Conservation (phyloP, 2,329 filamentous ascomycete species). For the Tolypocladium tundrense region DNA sequence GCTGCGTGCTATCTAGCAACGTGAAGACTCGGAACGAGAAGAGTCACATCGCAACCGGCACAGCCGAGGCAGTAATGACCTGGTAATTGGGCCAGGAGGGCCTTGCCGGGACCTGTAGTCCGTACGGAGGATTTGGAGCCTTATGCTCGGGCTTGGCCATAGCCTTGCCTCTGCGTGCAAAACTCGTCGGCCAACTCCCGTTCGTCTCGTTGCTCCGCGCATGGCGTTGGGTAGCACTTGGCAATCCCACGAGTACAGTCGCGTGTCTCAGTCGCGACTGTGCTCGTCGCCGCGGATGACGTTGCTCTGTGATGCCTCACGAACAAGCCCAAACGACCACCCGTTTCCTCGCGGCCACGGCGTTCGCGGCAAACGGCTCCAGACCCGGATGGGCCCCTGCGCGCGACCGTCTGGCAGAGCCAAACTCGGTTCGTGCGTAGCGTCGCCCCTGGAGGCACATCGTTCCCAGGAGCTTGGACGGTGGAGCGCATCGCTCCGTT, state of each 20-base stretch:
- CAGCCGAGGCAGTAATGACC: not conserved
- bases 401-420: not conserved
- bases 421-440: not conserved
- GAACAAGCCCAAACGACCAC: not conserved
- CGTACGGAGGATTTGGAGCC: not conserved
- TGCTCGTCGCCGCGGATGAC: not conserved
- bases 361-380: not conserved
- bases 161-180: not conserved
- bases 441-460: not conserved
- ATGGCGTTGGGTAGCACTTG: not conserved
- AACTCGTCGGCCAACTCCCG: not conserved
- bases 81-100: too few relatives aligned
- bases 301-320: not conserved
- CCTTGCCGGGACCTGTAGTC: not conserved
- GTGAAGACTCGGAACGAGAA: not conserved
- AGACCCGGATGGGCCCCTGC: not conserved
- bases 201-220: not conserved
- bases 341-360: not conserved
- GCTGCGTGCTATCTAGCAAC: not conserved
- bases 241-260: too few relatives aligned
- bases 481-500: not conserved
- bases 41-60: not conserved
- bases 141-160: not conserved
- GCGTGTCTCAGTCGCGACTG: not conserved
- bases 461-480: not conserved